Conservation (phyloP, 371 early-diverging fungal genomes). For the Zopfochytrium polystomum region DNA sequence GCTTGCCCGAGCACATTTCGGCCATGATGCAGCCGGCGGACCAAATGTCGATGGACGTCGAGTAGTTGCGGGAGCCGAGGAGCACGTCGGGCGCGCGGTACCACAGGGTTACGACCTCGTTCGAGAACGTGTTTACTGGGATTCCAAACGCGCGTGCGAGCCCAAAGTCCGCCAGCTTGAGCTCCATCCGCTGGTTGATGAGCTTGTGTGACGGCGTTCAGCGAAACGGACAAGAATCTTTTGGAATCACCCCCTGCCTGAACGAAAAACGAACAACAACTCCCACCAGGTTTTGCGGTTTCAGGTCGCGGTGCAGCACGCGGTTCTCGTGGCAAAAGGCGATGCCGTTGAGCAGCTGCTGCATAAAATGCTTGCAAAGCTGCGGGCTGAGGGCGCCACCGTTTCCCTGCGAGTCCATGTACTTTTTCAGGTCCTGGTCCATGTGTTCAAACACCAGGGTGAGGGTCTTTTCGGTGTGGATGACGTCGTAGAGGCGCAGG, state of each 20-base stretch:
- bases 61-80: conserved; percentile 93
- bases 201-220: no score
- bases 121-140: no score
- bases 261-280: neutral
- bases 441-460: no score
- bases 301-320: conserved; percentile 97
- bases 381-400: conserved; percentile 12
- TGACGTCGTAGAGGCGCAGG: conserved; percentile 82
- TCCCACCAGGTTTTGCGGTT: conserved; percentile 66
- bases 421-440: no score
- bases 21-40: conserved; percentile 95
- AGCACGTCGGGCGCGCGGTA: no score
- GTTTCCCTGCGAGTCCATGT: no score
- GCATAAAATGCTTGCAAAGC: conserved; percentile 65
- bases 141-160: no score
- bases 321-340: no score
- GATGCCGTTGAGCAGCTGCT: conserved; percentile 82
- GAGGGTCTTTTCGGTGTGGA: no score
- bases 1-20: conserved; percentile 57
- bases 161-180: no score
- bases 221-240: neutral
- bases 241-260: neutral
- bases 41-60: conserved; percentile 99
- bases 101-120: no score
- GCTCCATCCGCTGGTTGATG: no score